Conservation (phyloP, 1,284 basidiomycete genomes). For the Phaffia rhodozyma region DNA sequence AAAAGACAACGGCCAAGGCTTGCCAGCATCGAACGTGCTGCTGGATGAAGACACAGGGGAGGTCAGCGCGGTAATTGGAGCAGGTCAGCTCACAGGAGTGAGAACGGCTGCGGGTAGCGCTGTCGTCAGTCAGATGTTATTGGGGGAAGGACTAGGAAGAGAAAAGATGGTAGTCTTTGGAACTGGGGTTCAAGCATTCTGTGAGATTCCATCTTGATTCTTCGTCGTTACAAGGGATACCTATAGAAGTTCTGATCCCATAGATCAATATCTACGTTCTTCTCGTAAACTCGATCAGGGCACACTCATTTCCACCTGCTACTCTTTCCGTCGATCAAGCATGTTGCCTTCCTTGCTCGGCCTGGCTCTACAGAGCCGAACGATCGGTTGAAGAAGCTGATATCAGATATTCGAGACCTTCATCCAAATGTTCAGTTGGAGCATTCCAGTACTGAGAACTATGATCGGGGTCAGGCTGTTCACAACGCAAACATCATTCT, state of each 20-base stretch:
- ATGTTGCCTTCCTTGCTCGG: slow-evolving; percentile 54
- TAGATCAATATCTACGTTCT: slow-evolving; percentile 16
- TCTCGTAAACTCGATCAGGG: slow-evolving; percentile 36
- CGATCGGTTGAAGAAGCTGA: slow-evolving; percentile 29
- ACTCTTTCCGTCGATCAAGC: slow-evolving; percentile 45
- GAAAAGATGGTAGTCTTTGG: slow-evolving; percentile 54
- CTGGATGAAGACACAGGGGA: slow-evolving; percentile 56
- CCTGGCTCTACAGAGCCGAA: slow-evolving; percentile 37
- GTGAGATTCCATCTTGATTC: neutral
- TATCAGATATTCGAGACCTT: slow-evolving; percentile 19
- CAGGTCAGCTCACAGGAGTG: slow-evolving; percentile 59
- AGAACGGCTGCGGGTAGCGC: slow-evolving; percentile 60
- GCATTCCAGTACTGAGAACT: slow-evolving; percentile 4
- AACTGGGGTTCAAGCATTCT: slow-evolving; percentile 43
- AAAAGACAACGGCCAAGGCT: slow-evolving; percentile 40
- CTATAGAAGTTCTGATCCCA: too few relatives aligned
- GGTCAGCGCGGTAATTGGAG: slow-evolving; percentile 61
- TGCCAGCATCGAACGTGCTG: slow-evolving; percentile 64
- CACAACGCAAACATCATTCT: slow-evolving; percentile 32
- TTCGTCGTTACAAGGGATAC: too few relatives aligned
- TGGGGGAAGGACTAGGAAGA: neutral
- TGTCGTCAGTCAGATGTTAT: slow-evolving; percentile 3
- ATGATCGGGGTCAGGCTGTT: slow-evolving; percentile 23
- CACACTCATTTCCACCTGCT: slow-evolving; percentile 54
- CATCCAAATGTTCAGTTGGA: slow-evolving; percentile 19